These are phyloP conservation scores for Flammula alnicola DNA, from an alignment of 1,284 basidiomycete species.

Conservation along the genomic window DNA sequence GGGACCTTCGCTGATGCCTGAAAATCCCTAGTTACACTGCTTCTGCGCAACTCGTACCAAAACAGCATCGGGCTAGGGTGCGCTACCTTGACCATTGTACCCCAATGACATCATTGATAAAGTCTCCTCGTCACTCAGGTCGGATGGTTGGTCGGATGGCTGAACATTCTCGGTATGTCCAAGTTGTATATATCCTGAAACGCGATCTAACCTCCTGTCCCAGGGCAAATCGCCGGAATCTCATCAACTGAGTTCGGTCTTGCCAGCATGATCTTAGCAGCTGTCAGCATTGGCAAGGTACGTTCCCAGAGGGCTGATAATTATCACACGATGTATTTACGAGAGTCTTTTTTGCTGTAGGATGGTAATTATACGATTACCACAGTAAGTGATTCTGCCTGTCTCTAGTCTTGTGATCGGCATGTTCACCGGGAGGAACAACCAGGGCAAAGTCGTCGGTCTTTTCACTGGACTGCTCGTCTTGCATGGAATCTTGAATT, in stretches of 20 bases:
- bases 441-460: conserved; percentile 71
- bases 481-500: conserved; percentile 82
- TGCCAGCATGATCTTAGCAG: conserved; percentile 88
- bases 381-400: conserved; percentile 26
- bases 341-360: conserved; percentile 28
- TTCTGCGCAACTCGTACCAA: conserved; percentile 75
- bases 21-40: conserved; percentile 67
- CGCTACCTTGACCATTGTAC: conserved; percentile 18
- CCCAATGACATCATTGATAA: conserved; percentile 12
- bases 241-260: conserved; percentile 91
- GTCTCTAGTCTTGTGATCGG: neutral
- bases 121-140: conserved; percentile 37
- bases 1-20: neutral
- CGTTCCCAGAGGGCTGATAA: conserved; percentile 8
- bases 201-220: neutral
- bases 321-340: neutral
- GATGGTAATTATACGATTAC: conserved; percentile 55
- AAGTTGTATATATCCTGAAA: conserved; percentile 15
- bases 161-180: conserved; percentile 81
- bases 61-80: conserved; percentile 66
- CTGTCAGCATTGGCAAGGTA: conserved; percentile 62
- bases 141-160: conserved; percentile 84
- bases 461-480: conserved; percentile 74
- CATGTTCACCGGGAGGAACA: neutral
- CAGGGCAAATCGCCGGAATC: conserved; percentile 79